Evolutionary conservation across 495 filamentous ascomycete genomes (phyloP).

Genomic region (Cetradonia linearis): DNA sequence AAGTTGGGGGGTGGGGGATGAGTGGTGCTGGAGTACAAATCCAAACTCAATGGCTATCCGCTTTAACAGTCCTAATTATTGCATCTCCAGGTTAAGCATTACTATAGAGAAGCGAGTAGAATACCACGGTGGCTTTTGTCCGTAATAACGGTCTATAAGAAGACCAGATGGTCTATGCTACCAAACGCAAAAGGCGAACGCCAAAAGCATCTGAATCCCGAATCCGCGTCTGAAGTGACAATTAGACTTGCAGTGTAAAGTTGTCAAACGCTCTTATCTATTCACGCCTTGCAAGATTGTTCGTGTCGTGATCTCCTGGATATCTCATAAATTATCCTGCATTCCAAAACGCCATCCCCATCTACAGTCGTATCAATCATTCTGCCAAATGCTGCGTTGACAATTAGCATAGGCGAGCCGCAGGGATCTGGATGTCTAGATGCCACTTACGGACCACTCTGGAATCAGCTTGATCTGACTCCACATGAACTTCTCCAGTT

Average conservation of each 20-base stretch:
- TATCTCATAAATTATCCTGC: slow-evolving; percentile 6
- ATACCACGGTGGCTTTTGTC: neutral
- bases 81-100: neutral
- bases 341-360: slow-evolving; percentile 5
- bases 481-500: slow-evolving; percentile 96
- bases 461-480: slow-evolving; percentile 82
- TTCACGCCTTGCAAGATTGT: neutral
- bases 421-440: neutral
- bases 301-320: neutral
- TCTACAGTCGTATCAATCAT: slow-evolving; percentile 20
- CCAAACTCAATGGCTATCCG: no score
- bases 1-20: slow-evolving; percentile 24
- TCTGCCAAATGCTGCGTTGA: slow-evolving; percentile 39
- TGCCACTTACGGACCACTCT: slow-evolving; percentile 73
- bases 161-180: neutral
- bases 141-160: neutral
- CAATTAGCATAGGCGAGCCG: neutral
- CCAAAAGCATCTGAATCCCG: neutral
- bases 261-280: neutral
- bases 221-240: neutral
- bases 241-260: neutral
- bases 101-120: neutral
- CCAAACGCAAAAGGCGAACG: neutral
- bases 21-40: neutral
- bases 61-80: neutral